These are phyloP conservation scores for Onygenales sp. DNA, from an alignment of 2,329 filamentous ascomycete genomes.

Conservation along the genomic window DNA sequence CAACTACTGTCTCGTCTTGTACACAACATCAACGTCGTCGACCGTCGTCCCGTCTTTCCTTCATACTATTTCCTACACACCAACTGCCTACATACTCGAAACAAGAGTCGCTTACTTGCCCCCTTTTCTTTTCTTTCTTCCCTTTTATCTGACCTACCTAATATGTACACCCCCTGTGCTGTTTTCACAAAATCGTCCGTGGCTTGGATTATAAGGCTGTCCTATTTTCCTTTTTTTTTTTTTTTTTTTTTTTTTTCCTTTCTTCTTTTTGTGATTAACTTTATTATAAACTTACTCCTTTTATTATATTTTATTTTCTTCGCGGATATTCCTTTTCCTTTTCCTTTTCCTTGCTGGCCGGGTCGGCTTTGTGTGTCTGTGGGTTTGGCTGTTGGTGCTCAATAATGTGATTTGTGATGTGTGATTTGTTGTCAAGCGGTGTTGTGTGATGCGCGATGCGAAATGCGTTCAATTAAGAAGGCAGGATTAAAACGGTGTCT, in stretches of 20 bases:
- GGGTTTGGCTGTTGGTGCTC: too few relatives aligned
- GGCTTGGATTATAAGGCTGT: not conserved
- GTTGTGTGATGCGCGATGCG: too few relatives aligned
- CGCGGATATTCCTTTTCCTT: conserved; percentile 6
- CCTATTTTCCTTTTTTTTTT: conserved; percentile 1
- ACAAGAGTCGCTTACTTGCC: not conserved
- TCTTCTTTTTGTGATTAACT: conserved; percentile 4
- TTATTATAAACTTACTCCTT: conserved; percentile 3
- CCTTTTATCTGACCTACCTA: not conserved
- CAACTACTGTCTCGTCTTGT: not conserved
- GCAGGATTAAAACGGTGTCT: too few relatives aligned
- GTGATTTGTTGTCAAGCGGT: not conserved
- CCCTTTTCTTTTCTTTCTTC: conserved; percentile 1
- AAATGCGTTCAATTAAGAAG: too few relatives aligned
- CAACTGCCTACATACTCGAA: not conserved
- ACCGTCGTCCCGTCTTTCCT: not conserved
- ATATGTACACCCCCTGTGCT: not conserved
- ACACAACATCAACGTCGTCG: not conserved
- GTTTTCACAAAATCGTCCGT: not conserved
- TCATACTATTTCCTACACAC: not conserved
- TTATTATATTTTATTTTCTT: conserved; percentile 8
- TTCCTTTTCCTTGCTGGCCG: conserved; percentile 3
- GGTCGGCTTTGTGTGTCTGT: not conserved
- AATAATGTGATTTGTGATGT: not conserved
- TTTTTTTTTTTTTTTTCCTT: conserved; percentile 5